Evolutionary conservation across 176 grass and related monocot genomes (phyloP).

Genomic region (Raddia guianensis): DNA sequence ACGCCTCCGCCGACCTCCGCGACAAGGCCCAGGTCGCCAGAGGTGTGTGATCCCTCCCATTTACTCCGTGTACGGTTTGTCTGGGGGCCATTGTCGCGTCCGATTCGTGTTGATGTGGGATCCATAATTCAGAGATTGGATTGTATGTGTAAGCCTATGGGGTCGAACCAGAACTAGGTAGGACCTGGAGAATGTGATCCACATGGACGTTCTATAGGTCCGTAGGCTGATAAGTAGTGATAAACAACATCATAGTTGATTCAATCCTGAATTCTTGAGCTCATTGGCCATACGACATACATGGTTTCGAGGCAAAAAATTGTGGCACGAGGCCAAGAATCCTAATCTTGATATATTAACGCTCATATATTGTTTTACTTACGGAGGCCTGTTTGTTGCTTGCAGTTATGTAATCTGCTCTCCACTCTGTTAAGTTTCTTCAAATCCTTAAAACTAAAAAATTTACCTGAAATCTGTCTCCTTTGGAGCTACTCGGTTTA

Average conservation of each 20-base stretch:
- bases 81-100: background rate
- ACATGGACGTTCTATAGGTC: background rate
- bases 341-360: background rate
- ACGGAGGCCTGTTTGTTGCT: background rate
- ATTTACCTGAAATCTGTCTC: background rate
- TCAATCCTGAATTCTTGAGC: background rate
- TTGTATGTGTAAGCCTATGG: background rate
- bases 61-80: slow-evolving; percentile 5
- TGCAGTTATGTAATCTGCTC: background rate
- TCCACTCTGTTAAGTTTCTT: background rate
- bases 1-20: slow-evolving; percentile 78
- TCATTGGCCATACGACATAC: background rate
- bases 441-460: background rate
- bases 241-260: background rate
- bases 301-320: slow-evolving; percentile 4
- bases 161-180: background rate
- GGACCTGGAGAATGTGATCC: background rate
- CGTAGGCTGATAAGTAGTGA: background rate
- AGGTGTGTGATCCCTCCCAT: slow-evolving; percentile 51
- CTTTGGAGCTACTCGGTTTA: slow-evolving; percentile 10
- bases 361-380: background rate
- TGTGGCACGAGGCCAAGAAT: background rate
- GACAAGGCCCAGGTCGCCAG: slow-evolving; percentile 72
- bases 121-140: background rate
- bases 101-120: background rate